Conservation (phyloP, 192 early-diverging fungal genomes). For the Coemansia sp. region DNA sequence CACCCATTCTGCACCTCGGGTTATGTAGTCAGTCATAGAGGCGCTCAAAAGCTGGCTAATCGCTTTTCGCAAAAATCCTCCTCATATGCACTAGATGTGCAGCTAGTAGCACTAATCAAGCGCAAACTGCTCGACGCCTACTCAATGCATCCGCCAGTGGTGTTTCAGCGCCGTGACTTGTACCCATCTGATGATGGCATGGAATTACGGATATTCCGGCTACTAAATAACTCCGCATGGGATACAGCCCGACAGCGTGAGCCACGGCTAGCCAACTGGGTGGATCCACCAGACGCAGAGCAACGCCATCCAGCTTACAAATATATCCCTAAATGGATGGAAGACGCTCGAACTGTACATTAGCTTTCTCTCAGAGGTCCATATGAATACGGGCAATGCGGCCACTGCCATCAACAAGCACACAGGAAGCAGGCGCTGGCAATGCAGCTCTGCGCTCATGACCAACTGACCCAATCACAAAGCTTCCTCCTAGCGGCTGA, state of each 20-base stretch:
- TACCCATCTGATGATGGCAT: conserved; percentile 49
- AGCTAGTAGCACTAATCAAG: conserved; percentile 39
- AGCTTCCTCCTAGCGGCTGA: conserved; percentile 48
- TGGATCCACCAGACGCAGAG: conserved; percentile 28
- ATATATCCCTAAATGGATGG: conserved; percentile 50
- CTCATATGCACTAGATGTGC: conserved; percentile 40
- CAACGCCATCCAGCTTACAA: conserved; percentile 28
- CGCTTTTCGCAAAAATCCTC: conserved; percentile 25
- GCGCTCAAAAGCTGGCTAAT: conserved; percentile 46
- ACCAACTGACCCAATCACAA: conserved; percentile 24
- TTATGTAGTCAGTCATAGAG: conserved; percentile 41
- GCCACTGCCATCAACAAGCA: conserved; percentile 26
- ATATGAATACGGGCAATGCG: conserved; percentile 13
- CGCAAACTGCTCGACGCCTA: conserved; percentile 29
- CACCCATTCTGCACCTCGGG: conserved; percentile 53
- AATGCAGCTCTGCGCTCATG: conserved; percentile 19
- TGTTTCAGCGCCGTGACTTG: conserved; percentile 50
- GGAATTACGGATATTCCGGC: conserved; percentile 30
- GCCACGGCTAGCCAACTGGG: conserved; percentile 29
- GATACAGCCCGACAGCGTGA: conserved; percentile 28
- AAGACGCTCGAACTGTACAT: conserved; percentile 18
- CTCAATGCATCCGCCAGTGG: conserved; percentile 42
- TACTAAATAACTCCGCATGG: conserved; percentile 38
- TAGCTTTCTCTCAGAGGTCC: not conserved
- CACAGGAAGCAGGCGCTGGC: conserved; percentile 19